phyloP scores from a whole-genome alignment of 2,329 filamentous ascomycete species.

The Neonectria coccinea region DNA sequence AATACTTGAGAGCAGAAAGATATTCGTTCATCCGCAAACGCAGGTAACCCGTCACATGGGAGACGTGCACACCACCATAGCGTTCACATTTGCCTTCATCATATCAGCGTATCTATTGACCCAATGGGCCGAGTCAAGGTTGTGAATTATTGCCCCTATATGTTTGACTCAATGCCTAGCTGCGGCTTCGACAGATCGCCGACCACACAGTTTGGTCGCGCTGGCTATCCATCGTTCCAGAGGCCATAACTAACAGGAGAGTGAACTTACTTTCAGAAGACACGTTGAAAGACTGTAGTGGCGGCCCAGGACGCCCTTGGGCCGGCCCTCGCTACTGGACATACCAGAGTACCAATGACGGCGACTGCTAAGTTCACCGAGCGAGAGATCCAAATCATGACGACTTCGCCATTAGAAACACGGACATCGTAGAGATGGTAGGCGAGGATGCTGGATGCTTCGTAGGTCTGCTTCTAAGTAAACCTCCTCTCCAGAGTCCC shows the following conservation, averaged over 20 bases:
- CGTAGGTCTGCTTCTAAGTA: conserved; percentile 85
- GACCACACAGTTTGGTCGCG: conserved; percentile 73
- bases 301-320: conserved; percentile 88
- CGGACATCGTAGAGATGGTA: conserved; percentile 82
- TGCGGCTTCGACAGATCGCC: conserved; percentile 80
- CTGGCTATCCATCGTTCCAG: conserved; percentile 78
- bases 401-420: conserved; percentile 83
- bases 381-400: conserved; percentile 91
- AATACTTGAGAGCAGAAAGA: conserved; percentile 75
- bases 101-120: conserved; percentile 81
- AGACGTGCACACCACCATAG: conserved; percentile 72
- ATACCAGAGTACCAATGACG: conserved; percentile 77
- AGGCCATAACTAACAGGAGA: conserved; percentile 85
- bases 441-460: conserved; percentile 83
- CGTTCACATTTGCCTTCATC: conserved; percentile 80
- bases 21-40: conserved; percentile 82
- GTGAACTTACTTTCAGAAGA: conserved; percentile 81
- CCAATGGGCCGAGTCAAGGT: conserved; percentile 87
- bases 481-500: conserved; percentile 72
- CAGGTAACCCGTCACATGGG: conserved; percentile 84
- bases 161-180: conserved; percentile 74
- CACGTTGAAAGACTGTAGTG: conserved; percentile 85
- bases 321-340: conserved; percentile 78
- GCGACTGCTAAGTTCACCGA: conserved; percentile 74
- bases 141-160: conserved; percentile 71